Percentiles rank a stretch among this genome's conserved stretches.
Conservation (phyloP, 2,329 filamentous ascomycete species). For the Penicillium sp. region DNA sequence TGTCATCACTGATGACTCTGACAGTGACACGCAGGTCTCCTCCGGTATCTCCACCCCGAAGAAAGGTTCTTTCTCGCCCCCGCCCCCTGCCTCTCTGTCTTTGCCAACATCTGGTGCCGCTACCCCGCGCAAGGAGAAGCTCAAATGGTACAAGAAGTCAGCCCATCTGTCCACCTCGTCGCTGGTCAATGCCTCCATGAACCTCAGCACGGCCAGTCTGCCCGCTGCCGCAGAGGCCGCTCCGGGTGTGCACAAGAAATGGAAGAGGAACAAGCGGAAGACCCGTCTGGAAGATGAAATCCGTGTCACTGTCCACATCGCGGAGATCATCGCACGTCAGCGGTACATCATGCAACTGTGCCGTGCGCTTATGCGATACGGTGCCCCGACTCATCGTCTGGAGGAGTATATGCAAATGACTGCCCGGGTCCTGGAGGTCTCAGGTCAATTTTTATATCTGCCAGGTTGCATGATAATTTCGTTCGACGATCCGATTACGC, state of each 20-base stretch:
- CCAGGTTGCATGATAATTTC: constrained; percentile 93
- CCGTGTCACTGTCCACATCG: constrained; percentile 54
- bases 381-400: constrained; percentile 82
- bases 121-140: constrained; percentile 32
- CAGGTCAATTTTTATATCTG: constrained; percentile 83
- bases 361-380: constrained; percentile 79
- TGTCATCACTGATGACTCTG: constrained; percentile 27
- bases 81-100: constrained; percentile 14
- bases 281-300: constrained; percentile 44
- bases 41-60: constrained; percentile 25
- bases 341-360: constrained; percentile 79
- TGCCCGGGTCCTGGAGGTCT: constrained; percentile 75
- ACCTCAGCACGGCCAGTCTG: constrained; percentile 28
- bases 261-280: constrained; percentile 23
- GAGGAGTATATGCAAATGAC: constrained; percentile 91
- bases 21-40: constrained; percentile 23
- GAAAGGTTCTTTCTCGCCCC: constrained; percentile 19
- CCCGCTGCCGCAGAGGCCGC: constrained; percentile 23
- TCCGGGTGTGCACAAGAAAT: constrained; percentile 4
- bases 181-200: constrained; percentile 32
- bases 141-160: constrained; percentile 39
- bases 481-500: constrained; percentile 54
- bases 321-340: constrained; percentile 67
- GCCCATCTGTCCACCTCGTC: constrained; percentile 33
- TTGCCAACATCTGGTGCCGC: constrained; percentile 22